Percentiles rank a stretch among this genome's conserved stretches.
phyloP scores from a whole-genome alignment of 371 early-diverging fungal genomes.

The Mucor piriformis region DNA sequence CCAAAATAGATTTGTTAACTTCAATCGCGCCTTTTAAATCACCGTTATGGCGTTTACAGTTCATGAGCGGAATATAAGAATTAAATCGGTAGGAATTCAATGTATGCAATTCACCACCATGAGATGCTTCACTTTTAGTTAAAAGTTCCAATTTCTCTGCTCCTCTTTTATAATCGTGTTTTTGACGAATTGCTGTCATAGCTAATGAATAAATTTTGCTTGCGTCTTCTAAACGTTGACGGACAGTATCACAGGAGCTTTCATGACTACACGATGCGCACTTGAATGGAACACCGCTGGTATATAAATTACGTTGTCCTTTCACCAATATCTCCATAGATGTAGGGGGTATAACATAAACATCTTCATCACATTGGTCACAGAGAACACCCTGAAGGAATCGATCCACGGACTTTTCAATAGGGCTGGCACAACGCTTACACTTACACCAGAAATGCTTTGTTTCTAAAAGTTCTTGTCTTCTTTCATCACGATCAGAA shows the following conservation, averaged over 20 bases:
- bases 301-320: conserved; percentile 11
- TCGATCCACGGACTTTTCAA: conserved; percentile 68
- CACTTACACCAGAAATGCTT: conserved; percentile 80
- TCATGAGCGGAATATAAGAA: conserved; percentile 60
- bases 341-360: conserved; percentile 64
- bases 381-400: conserved; percentile 71
- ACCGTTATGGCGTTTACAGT: conserved; percentile 49
- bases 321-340: conserved; percentile 31
- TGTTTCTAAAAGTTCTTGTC: conserved; percentile 58
- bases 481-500: conserved; percentile 70
- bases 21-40: conserved; percentile 61
- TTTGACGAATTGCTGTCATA: conserved; percentile 33
- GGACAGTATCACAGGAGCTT: conserved; percentile 31
- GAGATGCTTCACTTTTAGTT: conserved; percentile 10
- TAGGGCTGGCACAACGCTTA: conserved; percentile 60
- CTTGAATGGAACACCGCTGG: conserved; percentile 35
- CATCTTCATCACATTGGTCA: conserved; percentile 57
- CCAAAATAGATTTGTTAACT: conserved; percentile 55
- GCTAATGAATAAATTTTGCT: conserved; percentile 32
- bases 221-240: conserved; percentile 44
- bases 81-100: conserved; percentile 53
- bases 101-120: conserved; percentile 31
- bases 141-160: conserved; percentile 27
- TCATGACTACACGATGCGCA: conserved; percentile 57
- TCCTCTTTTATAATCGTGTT: conserved; percentile 38